Percentiles rank a stretch among this genome's conserved stretches.
phyloP scores from a whole-genome alignment of 2,329 filamentous ascomycete genomes.

The Calonectria hongkongensis region DNA sequence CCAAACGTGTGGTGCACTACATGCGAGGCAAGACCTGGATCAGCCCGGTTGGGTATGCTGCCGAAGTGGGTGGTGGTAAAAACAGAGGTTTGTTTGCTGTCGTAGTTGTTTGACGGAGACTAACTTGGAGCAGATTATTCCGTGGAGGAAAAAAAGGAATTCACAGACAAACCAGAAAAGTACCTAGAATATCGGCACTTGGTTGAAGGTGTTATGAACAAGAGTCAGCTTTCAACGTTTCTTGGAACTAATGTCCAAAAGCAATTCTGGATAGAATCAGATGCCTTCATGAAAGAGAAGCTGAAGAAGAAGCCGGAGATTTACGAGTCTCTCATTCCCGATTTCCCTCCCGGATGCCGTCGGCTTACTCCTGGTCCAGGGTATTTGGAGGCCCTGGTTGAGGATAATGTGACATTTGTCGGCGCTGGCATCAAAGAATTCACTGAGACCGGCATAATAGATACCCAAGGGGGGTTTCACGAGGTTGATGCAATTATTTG shows the following conservation, averaged over 20 bases:
- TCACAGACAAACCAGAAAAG: constrained; percentile 17
- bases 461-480: not conserved
- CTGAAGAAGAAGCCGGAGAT: constrained; percentile 13
- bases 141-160: constrained; percentile 6
- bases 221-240: constrained; percentile 32
- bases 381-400: constrained; percentile 33
- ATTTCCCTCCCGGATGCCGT: constrained; percentile 27
- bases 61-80: constrained; percentile 15
- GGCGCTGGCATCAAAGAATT: not conserved
- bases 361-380: constrained; percentile 24
- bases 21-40: constrained; percentile 38
- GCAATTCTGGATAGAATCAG: constrained; percentile 28
- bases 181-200: constrained; percentile 30
- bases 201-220: constrained; percentile 36
- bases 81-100: constrained; percentile 3
- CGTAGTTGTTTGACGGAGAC: not conserved
- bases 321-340: constrained; percentile 10
- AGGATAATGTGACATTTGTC: constrained; percentile 36
- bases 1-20: constrained; percentile 24
- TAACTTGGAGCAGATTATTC: not conserved
- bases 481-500: constrained; percentile 19
- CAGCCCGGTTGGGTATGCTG: constrained; percentile 29
- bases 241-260: constrained; percentile 29
- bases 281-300: constrained; percentile 26
- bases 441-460: not conserved